A percentile compares a stretch with the other conserved stretches of the same genome.
Conservation (phyloP, 208 protist genomes). For the Balamuthia mandrillaris region DNA sequence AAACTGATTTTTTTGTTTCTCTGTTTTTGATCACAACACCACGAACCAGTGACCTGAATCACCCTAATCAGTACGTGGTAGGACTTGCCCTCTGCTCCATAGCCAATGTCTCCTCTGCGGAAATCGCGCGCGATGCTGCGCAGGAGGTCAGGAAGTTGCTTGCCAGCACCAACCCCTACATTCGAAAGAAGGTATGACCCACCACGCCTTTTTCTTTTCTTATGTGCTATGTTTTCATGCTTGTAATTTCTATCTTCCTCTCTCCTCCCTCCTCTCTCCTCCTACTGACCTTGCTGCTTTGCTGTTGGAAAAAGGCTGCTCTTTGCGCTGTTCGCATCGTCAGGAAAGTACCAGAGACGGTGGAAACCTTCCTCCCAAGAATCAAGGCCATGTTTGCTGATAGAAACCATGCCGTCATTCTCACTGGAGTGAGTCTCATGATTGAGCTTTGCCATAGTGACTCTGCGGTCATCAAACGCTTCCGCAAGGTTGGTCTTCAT, state of each 20-base stretch:
- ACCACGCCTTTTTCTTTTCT: neutral
- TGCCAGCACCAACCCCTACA: constrained; percentile 78
- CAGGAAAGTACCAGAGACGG: constrained; percentile 88
- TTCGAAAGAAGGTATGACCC: constrained; percentile 90
- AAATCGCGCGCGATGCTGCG: constrained; percentile 93
- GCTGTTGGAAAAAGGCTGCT: constrained; percentile 37
- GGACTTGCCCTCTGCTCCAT: constrained; percentile 81
- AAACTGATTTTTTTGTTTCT: neutral
- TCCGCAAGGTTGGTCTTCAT: neutral
- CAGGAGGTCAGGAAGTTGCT: constrained; percentile 88
- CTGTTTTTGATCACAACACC: neutral
- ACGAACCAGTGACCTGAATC: constrained; percentile 70
- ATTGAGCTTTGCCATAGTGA: constrained; percentile 77
- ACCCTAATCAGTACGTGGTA: constrained; percentile 79
- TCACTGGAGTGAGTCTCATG: constrained; percentile 86
- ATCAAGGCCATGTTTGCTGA: constrained; percentile 58
- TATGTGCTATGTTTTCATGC: constrained; percentile 59
- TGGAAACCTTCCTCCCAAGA: constrained; percentile 88
- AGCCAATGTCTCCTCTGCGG: constrained; percentile 85
- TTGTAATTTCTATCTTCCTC: constrained; percentile 69
- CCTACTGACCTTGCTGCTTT: neutral
- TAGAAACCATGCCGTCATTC: constrained; percentile 77
- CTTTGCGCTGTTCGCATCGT: constrained; percentile 74
- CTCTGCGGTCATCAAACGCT: neutral
- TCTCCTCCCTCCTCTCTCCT: neutral